Evolutionary conservation across 306 rosid genomes (phyloP), one percentile per base, ranked within the genome.

Genomic region (Cucumis melo): DNA sequence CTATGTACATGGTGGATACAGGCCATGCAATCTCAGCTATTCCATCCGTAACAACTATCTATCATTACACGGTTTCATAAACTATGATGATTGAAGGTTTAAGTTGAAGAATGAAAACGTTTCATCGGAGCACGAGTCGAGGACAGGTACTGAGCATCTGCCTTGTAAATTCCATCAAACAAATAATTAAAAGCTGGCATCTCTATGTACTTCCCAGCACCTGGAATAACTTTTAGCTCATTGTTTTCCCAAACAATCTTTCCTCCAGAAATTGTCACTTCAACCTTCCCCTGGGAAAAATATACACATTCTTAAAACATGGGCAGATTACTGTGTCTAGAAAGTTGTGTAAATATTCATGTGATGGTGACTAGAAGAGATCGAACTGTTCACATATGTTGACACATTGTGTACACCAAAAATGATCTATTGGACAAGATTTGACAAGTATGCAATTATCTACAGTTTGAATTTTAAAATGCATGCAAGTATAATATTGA

Each of bases 191-290:
- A 93, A 74, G 98, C 94, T 41, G 82, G 85, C 91, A 82, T 86
- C 84, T 88, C 78, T 78, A 91, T 80, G 81, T 93, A 90, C 86
- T 81, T 89, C 36, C 97, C 97, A 34, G 88, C 82, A 58, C 92
- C 96, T 29, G 97, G 92, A 85, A 82, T 85, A 76, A 88, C 87
- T 78, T 84, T 89, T 80, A 93, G 87, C 81, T 90, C 87, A 80
- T 90, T 78, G 51, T 91, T 90, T 87, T 91, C 87, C 98, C 98
- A 93, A 70, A 91, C 98, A 80, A 93, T 77, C 89, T 88, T 85
- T 87, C 98, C 98, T 76, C 96, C 90, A 59, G 94, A 80, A 79
- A 93, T 85, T 71, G 98, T 91, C 71, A 91, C 98, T 87, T 91
- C 98, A 79, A 93, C 80, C 80, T 91, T 93, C 36, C 98, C 98